A percentile compares a stretch with the other conserved stretches of the same genome.
Conservation (phyloP, 768 basidiomycete species). For the Dacryopinax primogenitus region DNA sequence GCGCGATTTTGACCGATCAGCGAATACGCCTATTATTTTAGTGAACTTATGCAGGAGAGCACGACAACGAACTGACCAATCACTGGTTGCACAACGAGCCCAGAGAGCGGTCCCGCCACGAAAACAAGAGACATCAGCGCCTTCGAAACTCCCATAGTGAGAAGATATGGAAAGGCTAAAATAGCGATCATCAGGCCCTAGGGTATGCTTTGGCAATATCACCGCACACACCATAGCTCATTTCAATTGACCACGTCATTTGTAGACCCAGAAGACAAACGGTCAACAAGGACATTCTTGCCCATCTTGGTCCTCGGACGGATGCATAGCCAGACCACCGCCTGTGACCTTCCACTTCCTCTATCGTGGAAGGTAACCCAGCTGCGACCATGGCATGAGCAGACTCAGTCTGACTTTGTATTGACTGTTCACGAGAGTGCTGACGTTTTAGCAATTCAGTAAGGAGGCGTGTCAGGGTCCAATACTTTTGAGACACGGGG, state of each 20-base stretch:
- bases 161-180: constrained; percentile 66
- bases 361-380: background rate
- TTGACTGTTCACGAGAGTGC: too few species aligned
- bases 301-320: constrained; percentile 56
- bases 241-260: constrained; percentile 87
- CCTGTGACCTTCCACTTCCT: constrained; percentile 21
- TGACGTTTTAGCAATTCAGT: too few species aligned
- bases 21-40: constrained; percentile 40
- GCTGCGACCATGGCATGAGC: background rate
- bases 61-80: constrained; percentile 41
- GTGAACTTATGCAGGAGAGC: background rate
- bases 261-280: constrained; percentile 72
- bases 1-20: constrained; percentile 70
- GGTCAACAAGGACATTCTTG: constrained; percentile 56
- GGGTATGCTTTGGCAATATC: background rate
- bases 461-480: too few species aligned
- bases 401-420: background rate
- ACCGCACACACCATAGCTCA: constrained; percentile 57
- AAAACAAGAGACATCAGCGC: constrained; percentile 82
- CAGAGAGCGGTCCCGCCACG: constrained; percentile 80
- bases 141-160: constrained; percentile 78
- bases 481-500: too few species aligned
- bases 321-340: constrained; percentile 43
- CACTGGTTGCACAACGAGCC: constrained; percentile 80
- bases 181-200: constrained; percentile 17